Evolutionary conservation across 805 yeast genomes (phyloP).

Genomic region (Nakazawaea populi): DNA sequence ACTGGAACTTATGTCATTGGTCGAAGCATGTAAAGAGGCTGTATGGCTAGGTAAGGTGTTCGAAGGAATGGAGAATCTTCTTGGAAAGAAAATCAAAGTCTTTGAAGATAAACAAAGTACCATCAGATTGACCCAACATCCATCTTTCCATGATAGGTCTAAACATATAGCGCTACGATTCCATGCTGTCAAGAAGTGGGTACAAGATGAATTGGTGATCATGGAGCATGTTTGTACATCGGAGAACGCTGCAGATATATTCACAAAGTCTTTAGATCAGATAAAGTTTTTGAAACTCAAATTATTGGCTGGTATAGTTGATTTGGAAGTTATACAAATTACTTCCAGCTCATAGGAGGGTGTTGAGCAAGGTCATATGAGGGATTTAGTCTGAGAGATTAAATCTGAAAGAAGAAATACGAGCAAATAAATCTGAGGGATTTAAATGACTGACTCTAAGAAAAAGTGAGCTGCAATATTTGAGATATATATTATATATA

Average conservation of each 20-base stretch:
- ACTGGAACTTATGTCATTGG: constrained; percentile 13
- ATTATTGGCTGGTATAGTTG: neutral
- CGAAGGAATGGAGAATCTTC: neutral
- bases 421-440: no score
- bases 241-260: neutral
- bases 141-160: neutral
- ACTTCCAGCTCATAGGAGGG: no score
- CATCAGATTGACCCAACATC: neutral
- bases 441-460: no score
- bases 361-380: no score
- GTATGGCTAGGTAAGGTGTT: constrained; percentile 10
- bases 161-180: neutral
- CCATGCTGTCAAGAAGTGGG: neutral
- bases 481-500: no score
- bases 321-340: no score
- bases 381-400: no score
- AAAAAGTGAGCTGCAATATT: no score
- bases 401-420: no score
- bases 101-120: constrained; percentile 7
- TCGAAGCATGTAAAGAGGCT: constrained; percentile 11
- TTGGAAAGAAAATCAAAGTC: constrained; percentile 5
- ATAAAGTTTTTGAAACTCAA: neutral
- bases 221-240: neutral
- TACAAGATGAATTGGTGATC: no score
- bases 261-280: neutral